These are phyloP conservation scores for Xylaria sp. DNA, from an alignment of 2,329 filamentous ascomycete genomes.

Conservation along the genomic window DNA sequence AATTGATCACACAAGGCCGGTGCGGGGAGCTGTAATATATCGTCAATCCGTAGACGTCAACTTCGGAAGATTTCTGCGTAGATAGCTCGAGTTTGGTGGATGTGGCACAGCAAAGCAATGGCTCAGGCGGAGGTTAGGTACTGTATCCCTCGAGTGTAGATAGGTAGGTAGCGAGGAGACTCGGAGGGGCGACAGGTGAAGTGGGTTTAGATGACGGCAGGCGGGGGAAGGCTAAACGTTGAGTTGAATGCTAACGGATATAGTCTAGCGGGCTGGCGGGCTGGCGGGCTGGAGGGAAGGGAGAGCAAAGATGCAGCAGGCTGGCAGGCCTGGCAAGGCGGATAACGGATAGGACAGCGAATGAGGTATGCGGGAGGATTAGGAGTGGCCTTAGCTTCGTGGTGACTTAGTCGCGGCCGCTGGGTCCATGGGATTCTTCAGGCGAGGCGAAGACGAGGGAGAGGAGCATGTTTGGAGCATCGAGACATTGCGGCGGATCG, in stretches of 20 bases:
- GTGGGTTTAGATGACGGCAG: slow-evolving; percentile 23
- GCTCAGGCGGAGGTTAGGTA: too few relatives aligned
- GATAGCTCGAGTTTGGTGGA: slow-evolving; percentile 6
- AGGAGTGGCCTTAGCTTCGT: not conserved
- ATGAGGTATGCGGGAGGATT: too few relatives aligned
- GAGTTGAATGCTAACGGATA: slow-evolving; percentile 5
- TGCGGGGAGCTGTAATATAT: not conserved
- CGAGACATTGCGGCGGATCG: slow-evolving; percentile 17
- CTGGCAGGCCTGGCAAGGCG: slow-evolving; percentile 1
- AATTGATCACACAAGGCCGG: slow-evolving; percentile 11
- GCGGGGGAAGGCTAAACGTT: slow-evolving; percentile 11
- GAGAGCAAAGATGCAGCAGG: slow-evolving; percentile 1
- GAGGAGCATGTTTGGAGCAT: slow-evolving; percentile 18
- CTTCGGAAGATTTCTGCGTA: not conserved
- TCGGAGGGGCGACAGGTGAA: slow-evolving; percentile 10
- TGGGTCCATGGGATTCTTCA: slow-evolving; percentile 17
- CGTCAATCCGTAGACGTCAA: not conserved
- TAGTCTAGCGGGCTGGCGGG: not conserved
- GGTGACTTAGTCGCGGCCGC: slow-evolving; percentile 10
- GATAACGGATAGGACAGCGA: slow-evolving; percentile 1
- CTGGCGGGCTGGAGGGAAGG: slow-evolving; percentile 17
- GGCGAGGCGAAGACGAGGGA: slow-evolving; percentile 10
- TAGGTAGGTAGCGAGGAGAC: slow-evolving; percentile 12
- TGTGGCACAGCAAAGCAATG: slow-evolving; percentile 10
- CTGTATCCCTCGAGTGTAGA: too few relatives aligned